A percentile compares a stretch with the other conserved stretches of the same genome.
These are phyloP conservation scores for Cystobasidium pallidum DNA, from an alignment of 1,284 basidiomycete species.

Conservation along the genomic window DNA sequence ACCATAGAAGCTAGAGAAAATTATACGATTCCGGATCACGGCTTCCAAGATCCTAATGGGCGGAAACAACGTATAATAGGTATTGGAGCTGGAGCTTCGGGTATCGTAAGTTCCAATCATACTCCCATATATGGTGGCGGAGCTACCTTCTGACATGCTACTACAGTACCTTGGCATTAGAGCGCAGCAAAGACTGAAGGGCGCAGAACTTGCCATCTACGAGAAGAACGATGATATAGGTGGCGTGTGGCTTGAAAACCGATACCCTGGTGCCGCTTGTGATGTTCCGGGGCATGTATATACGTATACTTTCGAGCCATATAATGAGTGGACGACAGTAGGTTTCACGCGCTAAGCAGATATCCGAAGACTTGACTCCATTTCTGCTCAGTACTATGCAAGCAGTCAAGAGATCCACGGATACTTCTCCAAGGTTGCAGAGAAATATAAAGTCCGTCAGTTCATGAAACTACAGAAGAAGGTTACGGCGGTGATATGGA, in stretches of 20 bases:
- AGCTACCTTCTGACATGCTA: not conserved
- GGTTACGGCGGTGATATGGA: slow-evolving; percentile 62
- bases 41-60: slow-evolving; percentile 38
- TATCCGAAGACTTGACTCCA: not conserved
- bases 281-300: slow-evolving; percentile 39
- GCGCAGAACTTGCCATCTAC: slow-evolving; percentile 65
- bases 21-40: slow-evolving; percentile 37
- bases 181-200: slow-evolving; percentile 61
- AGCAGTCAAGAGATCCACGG: slow-evolving; percentile 64
- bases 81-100: slow-evolving; percentile 39
- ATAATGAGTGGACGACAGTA: slow-evolving; percentile 35
- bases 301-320: slow-evolving; percentile 27
- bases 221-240: slow-evolving; percentile 66
- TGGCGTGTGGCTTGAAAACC: slow-evolving; percentile 62
- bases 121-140: not conserved
- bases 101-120: slow-evolving; percentile 22
- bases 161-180: slow-evolving; percentile 59
- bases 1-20: slow-evolving; percentile 29
- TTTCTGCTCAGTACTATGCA: slow-evolving; percentile 61
- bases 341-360: not conserved
- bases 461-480: slow-evolving; percentile 61
- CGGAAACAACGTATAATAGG: slow-evolving; percentile 30
- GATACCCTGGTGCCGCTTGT: slow-evolving; percentile 34
- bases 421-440: slow-evolving; percentile 64
- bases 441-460: slow-evolving; percentile 64